Evolutionary conservation across 2,329 filamentous ascomycete species (phyloP), one percentile per base, ranked within the genome.

Genomic region (Diaporthe destruens): DNA sequence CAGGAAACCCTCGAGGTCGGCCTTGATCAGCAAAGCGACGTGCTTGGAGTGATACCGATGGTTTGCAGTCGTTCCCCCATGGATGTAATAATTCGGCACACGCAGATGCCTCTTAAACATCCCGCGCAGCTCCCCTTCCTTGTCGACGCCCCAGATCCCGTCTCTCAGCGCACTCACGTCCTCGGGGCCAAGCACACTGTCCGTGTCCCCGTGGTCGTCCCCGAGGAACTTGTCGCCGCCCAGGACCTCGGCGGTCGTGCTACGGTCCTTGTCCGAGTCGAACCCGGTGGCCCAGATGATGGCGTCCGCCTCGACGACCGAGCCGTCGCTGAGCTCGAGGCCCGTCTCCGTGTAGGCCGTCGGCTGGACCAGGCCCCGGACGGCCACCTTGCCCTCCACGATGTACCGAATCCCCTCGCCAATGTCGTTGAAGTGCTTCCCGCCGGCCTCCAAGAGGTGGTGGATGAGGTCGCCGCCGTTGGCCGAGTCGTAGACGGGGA

Each of bases 261-360:
- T 67, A 3, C 79, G 74, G 61, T 85, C 77, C 39, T 72, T 75
- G 73, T 81, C 79, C 8, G 67, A 65, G 6, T 76, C 75, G 72
- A 81, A 85, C 7, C 83, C 83, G 0, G 82, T 85, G 73, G 82
- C 84, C 82, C 83, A 84, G 4, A 84, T 72, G 2, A 85, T 76
- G 1, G 80, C 82, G 73, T 84, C 82, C 0, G 78, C 79, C 1
- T 82, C 80, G 16, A 81, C 56, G 1, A 18, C 72, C 51, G 75
- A 82, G 7, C 80, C 80, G 66, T 85, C 82, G 0, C 77, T 79
- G 34, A 84, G 78, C 9, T 44, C 72, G 34, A 84, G 72, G 0
- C 82, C 82, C 0, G 71, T 77, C 16, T 74, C 61, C 1, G 80
- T 82, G 57, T 79, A 84, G 0, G 53, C 79, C 0, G 78, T 75